These are phyloP conservation scores for Tricholomella constricta DNA, from an alignment of 768 basidiomycete genomes.

Conservation along the genomic window DNA sequence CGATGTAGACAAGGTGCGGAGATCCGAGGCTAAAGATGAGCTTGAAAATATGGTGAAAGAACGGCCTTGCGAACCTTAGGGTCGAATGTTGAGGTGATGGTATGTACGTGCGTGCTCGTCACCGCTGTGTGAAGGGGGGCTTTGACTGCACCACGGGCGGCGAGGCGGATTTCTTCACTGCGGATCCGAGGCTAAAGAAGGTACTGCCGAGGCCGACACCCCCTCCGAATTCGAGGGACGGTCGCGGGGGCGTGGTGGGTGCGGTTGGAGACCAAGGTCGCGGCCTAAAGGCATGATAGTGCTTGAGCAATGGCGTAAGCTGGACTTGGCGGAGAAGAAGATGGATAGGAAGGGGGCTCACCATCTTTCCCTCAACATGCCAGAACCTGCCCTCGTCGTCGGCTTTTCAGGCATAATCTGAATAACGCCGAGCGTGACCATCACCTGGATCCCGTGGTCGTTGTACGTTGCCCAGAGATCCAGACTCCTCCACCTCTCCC, in stretches of 20 bases:
- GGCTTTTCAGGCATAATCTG: no score
- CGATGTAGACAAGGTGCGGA: slow-evolving; percentile 67
- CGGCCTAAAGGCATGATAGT: slow-evolving; percentile 26
- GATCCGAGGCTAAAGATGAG: slow-evolving; percentile 74
- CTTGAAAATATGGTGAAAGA: slow-evolving; percentile 77
- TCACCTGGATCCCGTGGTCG: no score
- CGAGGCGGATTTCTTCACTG: no score
- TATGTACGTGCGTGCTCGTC: slow-evolving; percentile 80
- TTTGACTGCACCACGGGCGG: no score
- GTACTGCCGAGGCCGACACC: slow-evolving; percentile 8
- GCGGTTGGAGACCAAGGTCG: background rate
- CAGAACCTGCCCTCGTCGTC: no score
- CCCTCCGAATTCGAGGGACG: slow-evolving; percentile 31
- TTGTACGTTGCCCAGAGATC: slow-evolving; percentile 50
- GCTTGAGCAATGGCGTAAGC: slow-evolving; percentile 19
- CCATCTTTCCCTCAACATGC: no score
- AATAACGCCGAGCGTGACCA: no score
- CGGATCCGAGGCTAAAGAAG: no score
- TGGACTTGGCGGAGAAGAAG: slow-evolving; percentile 39
- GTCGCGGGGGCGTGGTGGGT: slow-evolving; percentile 13
- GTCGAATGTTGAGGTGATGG: slow-evolving; percentile 74
- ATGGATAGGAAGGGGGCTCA: no score
- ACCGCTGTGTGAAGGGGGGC: no score
- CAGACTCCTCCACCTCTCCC: no score
- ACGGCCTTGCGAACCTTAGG: slow-evolving; percentile 75